phyloP scores from a whole-genome alignment of 805 yeast genomes.

The Schwanniomyces occidentalis region DNA sequence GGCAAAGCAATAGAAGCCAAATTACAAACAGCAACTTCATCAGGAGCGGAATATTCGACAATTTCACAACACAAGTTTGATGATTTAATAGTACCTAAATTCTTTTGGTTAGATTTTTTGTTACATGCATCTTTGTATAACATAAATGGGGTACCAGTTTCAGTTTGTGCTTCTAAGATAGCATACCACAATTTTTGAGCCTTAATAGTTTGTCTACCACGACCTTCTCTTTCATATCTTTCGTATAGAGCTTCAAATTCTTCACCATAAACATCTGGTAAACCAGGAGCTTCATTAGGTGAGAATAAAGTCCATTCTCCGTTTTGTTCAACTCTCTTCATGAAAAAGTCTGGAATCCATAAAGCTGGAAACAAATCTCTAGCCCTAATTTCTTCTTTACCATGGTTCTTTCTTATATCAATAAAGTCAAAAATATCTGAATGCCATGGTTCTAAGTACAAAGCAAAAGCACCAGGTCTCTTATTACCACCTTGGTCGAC shows the following conservation, averaged over 20 bases:
- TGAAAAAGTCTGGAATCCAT: constrained; percentile 64
- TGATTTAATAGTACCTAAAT: constrained; percentile 59
- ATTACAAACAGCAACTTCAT: constrained; percentile 62
- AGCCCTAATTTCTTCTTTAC: constrained; percentile 63
- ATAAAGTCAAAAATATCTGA: constrained; percentile 58
- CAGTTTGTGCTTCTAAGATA: constrained; percentile 62
- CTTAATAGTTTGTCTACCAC: constrained; percentile 50
- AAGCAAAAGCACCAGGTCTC: constrained; percentile 65
- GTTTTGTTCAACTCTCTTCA: constrained; percentile 59
- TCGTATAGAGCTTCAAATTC: constrained; percentile 54
- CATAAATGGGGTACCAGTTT: constrained; percentile 67
- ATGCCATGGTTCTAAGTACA: constrained; percentile 66
- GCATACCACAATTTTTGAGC: constrained; percentile 65
- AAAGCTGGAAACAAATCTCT: constrained; percentile 63
- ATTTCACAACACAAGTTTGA: constrained; percentile 65
- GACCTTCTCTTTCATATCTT: constrained; percentile 51
- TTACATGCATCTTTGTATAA: constrained; percentile 64
- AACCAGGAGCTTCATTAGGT: constrained; percentile 60
- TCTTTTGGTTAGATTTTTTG: constrained; percentile 58
- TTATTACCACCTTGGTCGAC: constrained; percentile 69
- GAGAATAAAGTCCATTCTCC: constrained; percentile 60
- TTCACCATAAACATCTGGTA: constrained; percentile 54
- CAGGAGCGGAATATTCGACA: constrained; percentile 59
- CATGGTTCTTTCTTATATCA: constrained; percentile 62
- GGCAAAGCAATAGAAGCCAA: constrained; percentile 62